These are phyloP conservation scores for Massariosphaeria phaeospora DNA, from an alignment of 495 filamentous ascomycete genomes.

Conservation along the genomic window DNA sequence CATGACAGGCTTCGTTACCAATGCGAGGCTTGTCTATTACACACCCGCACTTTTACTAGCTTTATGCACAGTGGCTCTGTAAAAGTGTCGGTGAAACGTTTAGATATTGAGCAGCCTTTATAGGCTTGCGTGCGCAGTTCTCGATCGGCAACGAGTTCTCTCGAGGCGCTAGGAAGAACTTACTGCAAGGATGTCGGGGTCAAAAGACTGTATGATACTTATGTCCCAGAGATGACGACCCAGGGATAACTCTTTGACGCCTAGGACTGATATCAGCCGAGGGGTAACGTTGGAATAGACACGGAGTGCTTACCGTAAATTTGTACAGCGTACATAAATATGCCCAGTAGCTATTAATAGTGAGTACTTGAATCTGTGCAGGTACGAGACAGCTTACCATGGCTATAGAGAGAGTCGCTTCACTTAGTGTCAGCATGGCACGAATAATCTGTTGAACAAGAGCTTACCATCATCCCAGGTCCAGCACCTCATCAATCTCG, in stretches of 20 bases:
- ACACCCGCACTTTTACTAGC: background rate
- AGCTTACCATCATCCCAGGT: slow-evolving; percentile 11
- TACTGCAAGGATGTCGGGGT: background rate
- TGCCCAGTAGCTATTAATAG: background rate
- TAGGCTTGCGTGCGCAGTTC: too few species aligned
- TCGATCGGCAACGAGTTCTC: too few species aligned
- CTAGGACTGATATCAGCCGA: background rate
- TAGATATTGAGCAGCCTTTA: too few species aligned
- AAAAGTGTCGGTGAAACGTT: too few species aligned
- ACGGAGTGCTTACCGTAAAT: background rate
- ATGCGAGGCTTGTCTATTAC: too few species aligned
- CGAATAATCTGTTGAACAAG: background rate
- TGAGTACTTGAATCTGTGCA: background rate
- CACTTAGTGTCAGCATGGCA: background rate
- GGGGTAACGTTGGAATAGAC: background rate
- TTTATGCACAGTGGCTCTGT: too few species aligned
- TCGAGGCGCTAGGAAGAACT: background rate
- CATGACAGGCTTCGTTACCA: too few species aligned
- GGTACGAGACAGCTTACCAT: background rate
- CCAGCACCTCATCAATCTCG: background rate
- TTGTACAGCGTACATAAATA: background rate
- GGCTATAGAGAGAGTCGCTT: background rate
- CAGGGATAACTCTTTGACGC: background rate
- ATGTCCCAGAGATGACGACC: slow-evolving; percentile 5
- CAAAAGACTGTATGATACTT: background rate